Evolutionary conservation across 352 stramenopile genomes (phyloP), one percentile per base, ranked within the genome.

Genomic region (Phytopythium sindhum): DNA sequence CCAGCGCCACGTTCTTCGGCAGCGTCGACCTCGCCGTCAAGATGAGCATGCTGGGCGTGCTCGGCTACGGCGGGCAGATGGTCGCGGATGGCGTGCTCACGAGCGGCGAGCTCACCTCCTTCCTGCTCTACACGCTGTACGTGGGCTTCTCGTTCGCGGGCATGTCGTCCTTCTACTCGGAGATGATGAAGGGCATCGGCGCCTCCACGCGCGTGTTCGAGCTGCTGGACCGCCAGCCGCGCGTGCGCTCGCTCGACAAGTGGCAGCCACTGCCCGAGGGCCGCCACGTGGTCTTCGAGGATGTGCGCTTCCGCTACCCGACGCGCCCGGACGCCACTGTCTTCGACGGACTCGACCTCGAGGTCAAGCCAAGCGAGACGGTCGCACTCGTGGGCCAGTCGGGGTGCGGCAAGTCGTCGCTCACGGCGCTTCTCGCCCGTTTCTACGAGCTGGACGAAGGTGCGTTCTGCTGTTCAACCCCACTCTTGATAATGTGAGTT

Each of bases 81-180:
- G 93, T 98, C 14, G 77, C 86, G 19, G 74, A 93, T 21, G 87
- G 80, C 1, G 61, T 89, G 45, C 76, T 98, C 51, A 96, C 87
- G 0, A 81, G 91, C 28, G 95, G 94, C n/a, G 83, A 94, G 33
- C 82, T 98, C 33, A 97, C 91, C 23, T 95, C 92, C 1, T 98
- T 98, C 75, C 68, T 98, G 60, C 83, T 97, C 61, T 98, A 98
- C 71, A 93, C 93, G 23, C 78, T 98, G 41, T 95, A 97, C 51
- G 93, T 98, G 21, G 92, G 90, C 9, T 87, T 89, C 60, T 91
- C 79, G 12, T 88, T 98, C 39, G 89, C 83, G n/a, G 84, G 85
- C 21, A 66, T 98, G 44, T 97, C 90, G 14, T 92, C 85, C 9
- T 97, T 97, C 31, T 98, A 98, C 70, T 88, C 90, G n/a, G 83